A percentile compares a stretch with the other conserved stretches of the same genome.
Evolutionary conservation across 805 yeast species (phyloP).

Genomic region (Zygoascus tannicola): DNA sequence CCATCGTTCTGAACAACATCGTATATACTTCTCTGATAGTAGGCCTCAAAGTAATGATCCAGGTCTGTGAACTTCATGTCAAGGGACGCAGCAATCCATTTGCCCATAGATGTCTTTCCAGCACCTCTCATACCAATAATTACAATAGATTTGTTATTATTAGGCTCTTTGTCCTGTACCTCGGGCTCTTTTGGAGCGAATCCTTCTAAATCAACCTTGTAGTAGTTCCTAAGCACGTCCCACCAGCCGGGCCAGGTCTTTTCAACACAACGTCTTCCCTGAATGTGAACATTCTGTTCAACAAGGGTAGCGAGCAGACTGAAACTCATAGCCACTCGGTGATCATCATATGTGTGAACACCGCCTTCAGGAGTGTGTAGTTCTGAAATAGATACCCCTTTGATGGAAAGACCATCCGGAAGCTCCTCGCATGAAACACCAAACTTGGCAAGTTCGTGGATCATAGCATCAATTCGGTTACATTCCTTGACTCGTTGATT

Average conservation of each 20-base stretch:
- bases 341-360: slow-evolving; percentile 81
- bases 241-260: slow-evolving; percentile 99
- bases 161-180: slow-evolving; percentile 11
- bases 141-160: slow-evolving; percentile 49
- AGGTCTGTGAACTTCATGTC: slow-evolving; percentile 60
- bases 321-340: slow-evolving; percentile 96
- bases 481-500: slow-evolving; percentile 98
- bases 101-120: slow-evolving; percentile 81
- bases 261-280: slow-evolving; percentile 86
- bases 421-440: slow-evolving; percentile 81
- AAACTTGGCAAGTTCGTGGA: slow-evolving; percentile 74
- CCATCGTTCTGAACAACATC: slow-evolving; percentile 53
- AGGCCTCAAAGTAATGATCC: slow-evolving; percentile 60
- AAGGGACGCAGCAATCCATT: slow-evolving; percentile 62
- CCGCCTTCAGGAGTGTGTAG: slow-evolving; percentile 58
- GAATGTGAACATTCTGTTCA: slow-evolving; percentile 52
- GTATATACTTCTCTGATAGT: slow-evolving; percentile 32
- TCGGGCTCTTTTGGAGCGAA: slow-evolving; percentile 38
- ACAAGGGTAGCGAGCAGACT: slow-evolving; percentile 75
- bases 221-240: slow-evolving; percentile 72
- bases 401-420: slow-evolving; percentile 85
- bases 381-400: slow-evolving; percentile 43
- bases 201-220: slow-evolving; percentile 64
- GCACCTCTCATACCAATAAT: slow-evolving; percentile 98
- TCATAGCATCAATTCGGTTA: slow-evolving; percentile 93